These are phyloP conservation scores for Hypoxylon sp. DNA, from an alignment of 2,329 filamentous ascomycete genomes.

Conservation along the genomic window DNA sequence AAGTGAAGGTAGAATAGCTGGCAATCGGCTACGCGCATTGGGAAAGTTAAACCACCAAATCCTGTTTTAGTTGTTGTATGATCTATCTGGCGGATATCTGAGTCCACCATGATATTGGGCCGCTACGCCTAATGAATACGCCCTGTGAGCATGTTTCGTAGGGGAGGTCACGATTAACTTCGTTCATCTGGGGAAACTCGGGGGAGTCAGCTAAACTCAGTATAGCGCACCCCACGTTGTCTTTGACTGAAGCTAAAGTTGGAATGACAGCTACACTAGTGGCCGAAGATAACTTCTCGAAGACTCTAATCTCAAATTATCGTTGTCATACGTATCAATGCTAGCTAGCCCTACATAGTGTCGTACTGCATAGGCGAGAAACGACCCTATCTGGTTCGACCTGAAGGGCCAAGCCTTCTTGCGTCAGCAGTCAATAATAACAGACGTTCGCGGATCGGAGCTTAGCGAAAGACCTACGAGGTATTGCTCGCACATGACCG, in stretches of 20 bases:
- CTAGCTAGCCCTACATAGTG: slow-evolving; percentile 38
- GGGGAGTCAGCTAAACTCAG: slow-evolving; percentile 3
- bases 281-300: slow-evolving; percentile 8
- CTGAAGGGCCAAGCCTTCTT: slow-evolving; percentile 28
- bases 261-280: slow-evolving; percentile 17
- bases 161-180: slow-evolving; percentile 4
- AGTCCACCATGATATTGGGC: neutral
- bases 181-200: slow-evolving; percentile 14
- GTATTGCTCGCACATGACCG: slow-evolving; percentile 19
- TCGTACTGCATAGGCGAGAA: slow-evolving; percentile 40
- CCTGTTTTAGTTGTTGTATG: neutral
- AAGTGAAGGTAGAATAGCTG: too few species aligned
- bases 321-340: slow-evolving; percentile 16
- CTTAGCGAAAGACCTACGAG: slow-evolving; percentile 35
- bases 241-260: slow-evolving; percentile 13
- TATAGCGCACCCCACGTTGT: slow-evolving; percentile 6
- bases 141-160: neutral
- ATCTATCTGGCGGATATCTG: neutral
- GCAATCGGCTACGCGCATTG: too few species aligned
- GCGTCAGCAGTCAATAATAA: slow-evolving; percentile 30
- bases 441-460: slow-evolving; percentile 35
- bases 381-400: slow-evolving; percentile 19
- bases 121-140: neutral
- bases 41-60: too few species aligned
- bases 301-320: slow-evolving; percentile 27